Conservation (phyloP, 2,329 filamentous ascomycete species). For the Leptographium procerum region DNA sequence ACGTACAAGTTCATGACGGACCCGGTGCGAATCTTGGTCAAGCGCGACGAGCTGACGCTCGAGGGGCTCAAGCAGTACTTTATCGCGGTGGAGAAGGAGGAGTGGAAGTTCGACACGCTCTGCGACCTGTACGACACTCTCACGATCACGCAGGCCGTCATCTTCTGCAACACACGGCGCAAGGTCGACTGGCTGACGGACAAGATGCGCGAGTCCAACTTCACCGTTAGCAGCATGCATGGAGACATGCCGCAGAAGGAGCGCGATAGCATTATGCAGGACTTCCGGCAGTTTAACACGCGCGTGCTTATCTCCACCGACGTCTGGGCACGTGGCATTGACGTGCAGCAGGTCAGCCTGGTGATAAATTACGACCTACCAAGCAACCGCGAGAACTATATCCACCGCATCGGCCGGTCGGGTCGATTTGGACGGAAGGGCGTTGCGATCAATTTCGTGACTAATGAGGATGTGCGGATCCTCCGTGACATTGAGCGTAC, state of each 20-base stretch:
- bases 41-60: constrained; percentile 95
- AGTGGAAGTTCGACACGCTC: constrained; percentile 98
- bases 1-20: constrained; percentile 99
- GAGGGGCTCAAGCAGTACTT: constrained; percentile 99
- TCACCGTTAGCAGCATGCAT: constrained; percentile 97
- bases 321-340: constrained; percentile 95
- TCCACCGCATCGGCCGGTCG: constrained; percentile 92
- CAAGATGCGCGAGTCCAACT: constrained; percentile 98
- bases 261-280: constrained; percentile 97
- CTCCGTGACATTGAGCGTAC: constrained; percentile 88
- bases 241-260: constrained; percentile 99
- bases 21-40: constrained; percentile 89
- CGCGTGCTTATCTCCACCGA: constrained; percentile 95
- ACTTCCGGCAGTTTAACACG: constrained; percentile 93
- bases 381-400: constrained; percentile 98
- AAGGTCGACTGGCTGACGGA: constrained; percentile 99
- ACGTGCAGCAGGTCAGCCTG: constrained; percentile 94
- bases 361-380: constrained; percentile 99
- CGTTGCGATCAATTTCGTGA: constrained; percentile 99
- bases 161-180: constrained; percentile 97
- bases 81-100: constrained; percentile 97
- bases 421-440: constrained; percentile 95
- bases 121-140: constrained; percentile 98
- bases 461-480: constrained; percentile 94
- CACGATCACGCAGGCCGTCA: constrained; percentile 97